These are phyloP conservation scores for Cladosporium cucumerinum DNA, from an alignment of 2,329 filamentous ascomycete species.

Conservation along the genomic window DNA sequence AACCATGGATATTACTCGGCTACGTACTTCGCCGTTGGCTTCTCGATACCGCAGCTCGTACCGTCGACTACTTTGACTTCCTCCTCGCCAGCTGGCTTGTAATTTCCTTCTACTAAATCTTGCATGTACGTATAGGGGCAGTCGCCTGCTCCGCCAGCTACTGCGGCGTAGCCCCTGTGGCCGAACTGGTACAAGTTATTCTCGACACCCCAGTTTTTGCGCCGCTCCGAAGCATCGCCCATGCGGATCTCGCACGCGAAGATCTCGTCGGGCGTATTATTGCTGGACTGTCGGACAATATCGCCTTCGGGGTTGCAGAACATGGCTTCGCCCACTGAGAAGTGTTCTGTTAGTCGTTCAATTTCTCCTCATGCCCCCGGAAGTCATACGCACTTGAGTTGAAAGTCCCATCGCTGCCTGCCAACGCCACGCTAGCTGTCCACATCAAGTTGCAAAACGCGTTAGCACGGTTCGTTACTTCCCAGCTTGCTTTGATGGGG, in stretches of 20 bases:
- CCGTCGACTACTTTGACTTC: slow-evolving; percentile 27
- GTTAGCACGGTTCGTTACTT: slow-evolving; percentile 29
- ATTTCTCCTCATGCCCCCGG: neutral
- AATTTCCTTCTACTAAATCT: slow-evolving; percentile 26
- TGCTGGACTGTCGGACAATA: slow-evolving; percentile 21
- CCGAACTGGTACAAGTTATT: slow-evolving; percentile 31
- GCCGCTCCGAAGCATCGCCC: slow-evolving; percentile 24
- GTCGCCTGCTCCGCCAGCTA: slow-evolving; percentile 26
- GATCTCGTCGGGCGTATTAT: slow-evolving; percentile 27
- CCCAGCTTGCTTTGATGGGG: slow-evolving; percentile 27
- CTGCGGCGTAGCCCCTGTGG: slow-evolving; percentile 26
- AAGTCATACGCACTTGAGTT: slow-evolving; percentile 18
- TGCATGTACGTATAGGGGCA: slow-evolving; percentile 30
- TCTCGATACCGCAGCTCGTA: slow-evolving; percentile 23
- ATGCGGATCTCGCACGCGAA: slow-evolving; percentile 28
- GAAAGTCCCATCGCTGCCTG: slow-evolving; percentile 29
- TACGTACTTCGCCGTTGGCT: slow-evolving; percentile 22
- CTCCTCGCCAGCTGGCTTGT: slow-evolving; percentile 25
- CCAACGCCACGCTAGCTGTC: slow-evolving; percentile 27
- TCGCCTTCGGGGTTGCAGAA: slow-evolving; percentile 28
- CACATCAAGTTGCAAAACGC: slow-evolving; percentile 29
- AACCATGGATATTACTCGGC: slow-evolving; percentile 11
- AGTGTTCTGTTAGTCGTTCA: neutral
- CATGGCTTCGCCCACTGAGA: slow-evolving; percentile 27
- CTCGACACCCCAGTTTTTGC: slow-evolving; percentile 27